phyloP scores from a whole-genome alignment of 805 yeast genomes.

The Candida orba region DNA sequence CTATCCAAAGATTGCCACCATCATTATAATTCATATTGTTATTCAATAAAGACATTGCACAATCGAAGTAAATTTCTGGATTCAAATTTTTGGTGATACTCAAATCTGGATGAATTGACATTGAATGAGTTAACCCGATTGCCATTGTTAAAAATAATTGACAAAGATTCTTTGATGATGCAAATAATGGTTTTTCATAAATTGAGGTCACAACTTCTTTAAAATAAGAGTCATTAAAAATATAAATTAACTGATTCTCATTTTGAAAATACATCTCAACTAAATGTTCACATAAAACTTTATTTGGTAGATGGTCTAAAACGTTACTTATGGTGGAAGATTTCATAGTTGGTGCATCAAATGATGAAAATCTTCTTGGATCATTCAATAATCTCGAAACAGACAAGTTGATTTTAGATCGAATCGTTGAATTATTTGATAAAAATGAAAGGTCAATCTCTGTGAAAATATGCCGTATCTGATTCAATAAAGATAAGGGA shows the following conservation, averaged over 20 bases:
- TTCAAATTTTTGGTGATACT: neutral
- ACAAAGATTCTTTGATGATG: neutral
- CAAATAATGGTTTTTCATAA: neutral
- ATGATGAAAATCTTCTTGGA: neutral
- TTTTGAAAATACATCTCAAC: neutral
- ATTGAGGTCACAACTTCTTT: neutral
- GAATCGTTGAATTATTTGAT: neutral
- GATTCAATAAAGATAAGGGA: neutral
- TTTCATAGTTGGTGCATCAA: neutral
- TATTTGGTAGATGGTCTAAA: neutral
- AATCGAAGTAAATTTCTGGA: conserved; percentile 24
- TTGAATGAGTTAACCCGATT: neutral
- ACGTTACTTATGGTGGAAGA: neutral
- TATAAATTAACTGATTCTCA: neutral
- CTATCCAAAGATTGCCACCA: conserved; percentile 32
- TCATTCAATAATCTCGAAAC: neutral
- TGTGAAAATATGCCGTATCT: neutral
- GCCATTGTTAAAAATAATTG: neutral
- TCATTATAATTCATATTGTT: conserved; percentile 19
- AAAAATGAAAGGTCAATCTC: neutral
- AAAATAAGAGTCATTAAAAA: neutral
- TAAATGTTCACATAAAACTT: neutral
- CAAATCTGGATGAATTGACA: neutral
- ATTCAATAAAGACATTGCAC: conserved; percentile 25
- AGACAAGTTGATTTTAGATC: neutral